Evolutionary conservation across 257 asterid genomes (phyloP).

Genomic region (Solanum lycopersicoides): DNA sequence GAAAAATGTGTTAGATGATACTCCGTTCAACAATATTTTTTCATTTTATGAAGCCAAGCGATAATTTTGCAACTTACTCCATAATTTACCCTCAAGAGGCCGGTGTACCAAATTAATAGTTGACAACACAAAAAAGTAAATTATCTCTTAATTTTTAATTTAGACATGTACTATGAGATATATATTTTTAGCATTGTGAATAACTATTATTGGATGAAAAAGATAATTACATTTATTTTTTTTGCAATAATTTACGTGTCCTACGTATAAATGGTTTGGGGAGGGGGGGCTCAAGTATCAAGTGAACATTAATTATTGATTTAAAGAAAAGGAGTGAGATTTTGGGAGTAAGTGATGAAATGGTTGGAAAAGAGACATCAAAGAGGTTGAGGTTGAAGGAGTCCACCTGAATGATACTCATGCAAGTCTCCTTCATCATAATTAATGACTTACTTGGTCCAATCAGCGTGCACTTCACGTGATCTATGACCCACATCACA

Average conservation of each 20-base stretch:
- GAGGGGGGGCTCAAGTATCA: neutral
- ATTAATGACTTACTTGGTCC: neutral
- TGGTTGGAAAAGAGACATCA: neutral
- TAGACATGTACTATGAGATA: too few species aligned
- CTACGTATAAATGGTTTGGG: neutral
- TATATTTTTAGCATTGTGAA: too few species aligned
- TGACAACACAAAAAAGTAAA: too few species aligned
- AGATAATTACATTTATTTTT: too few species aligned
- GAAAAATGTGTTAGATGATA: too few species aligned
- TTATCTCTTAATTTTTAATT: neutral
- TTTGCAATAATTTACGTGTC: neutral
- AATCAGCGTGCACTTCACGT: slow-evolving; percentile 24
- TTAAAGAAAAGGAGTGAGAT: neutral
- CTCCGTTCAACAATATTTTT: too few species aligned
- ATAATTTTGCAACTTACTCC: too few species aligned
- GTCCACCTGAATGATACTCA: slow-evolving; percentile 4
- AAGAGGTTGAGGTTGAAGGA: neutral
- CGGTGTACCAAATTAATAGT: too few species aligned
- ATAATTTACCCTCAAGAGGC: too few species aligned
- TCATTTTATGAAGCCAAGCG: too few species aligned
- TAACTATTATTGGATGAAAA: too few species aligned
- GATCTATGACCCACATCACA: slow-evolving; percentile 44
- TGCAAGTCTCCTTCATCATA: neutral
- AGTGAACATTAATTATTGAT: neutral
- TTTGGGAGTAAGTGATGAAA: neutral